Conservation (phyloP, 345 rosid species). For the Gossypium herbaceum region DNA sequence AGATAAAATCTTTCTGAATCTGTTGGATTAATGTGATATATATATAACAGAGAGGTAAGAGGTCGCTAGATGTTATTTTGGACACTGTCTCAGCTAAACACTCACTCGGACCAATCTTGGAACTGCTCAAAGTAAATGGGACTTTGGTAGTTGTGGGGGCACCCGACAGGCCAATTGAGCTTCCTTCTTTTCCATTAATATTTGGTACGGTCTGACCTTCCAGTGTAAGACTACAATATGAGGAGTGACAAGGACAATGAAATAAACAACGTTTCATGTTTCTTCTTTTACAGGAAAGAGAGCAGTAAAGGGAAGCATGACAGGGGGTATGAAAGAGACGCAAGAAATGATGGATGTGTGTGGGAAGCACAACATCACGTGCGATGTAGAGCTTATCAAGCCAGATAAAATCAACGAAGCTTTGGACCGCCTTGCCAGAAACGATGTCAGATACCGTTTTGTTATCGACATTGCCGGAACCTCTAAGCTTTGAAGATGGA, state of each 20-base stretch:
- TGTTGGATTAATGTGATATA: background rate
- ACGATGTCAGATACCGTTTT: slow-evolving; percentile 61
- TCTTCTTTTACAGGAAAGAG: slow-evolving; percentile 37
- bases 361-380: slow-evolving; percentile 43
- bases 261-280: background rate
- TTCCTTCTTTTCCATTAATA: slow-evolving; percentile 55
- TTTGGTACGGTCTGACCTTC: slow-evolving; percentile 28
- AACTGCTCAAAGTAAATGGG: slow-evolving; percentile 50
- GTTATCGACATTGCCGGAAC: slow-evolving; percentile 50
- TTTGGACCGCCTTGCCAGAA: slow-evolving; percentile 44
- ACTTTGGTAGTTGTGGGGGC: slow-evolving; percentile 46
- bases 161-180: slow-evolving; percentile 41
- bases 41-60: slow-evolving; percentile 31
- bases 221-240: background rate
- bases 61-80: slow-evolving; percentile 46
- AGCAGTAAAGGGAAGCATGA: slow-evolving; percentile 50
- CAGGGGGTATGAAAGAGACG: slow-evolving; percentile 48
- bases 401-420: slow-evolving; percentile 44
- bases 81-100: slow-evolving; percentile 57
- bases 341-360: slow-evolving; percentile 61
- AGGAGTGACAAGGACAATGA: background rate
- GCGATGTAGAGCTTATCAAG: slow-evolving; percentile 42
- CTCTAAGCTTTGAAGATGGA: slow-evolving; percentile 17
- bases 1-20: background rate
- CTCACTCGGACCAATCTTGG: slow-evolving; percentile 43